A percentile compares a stretch with the other conserved stretches of the same genome.
phyloP scores from a whole-genome alignment of 2,329 filamentous ascomycete genomes.

The Aspergillus sp. region DNA sequence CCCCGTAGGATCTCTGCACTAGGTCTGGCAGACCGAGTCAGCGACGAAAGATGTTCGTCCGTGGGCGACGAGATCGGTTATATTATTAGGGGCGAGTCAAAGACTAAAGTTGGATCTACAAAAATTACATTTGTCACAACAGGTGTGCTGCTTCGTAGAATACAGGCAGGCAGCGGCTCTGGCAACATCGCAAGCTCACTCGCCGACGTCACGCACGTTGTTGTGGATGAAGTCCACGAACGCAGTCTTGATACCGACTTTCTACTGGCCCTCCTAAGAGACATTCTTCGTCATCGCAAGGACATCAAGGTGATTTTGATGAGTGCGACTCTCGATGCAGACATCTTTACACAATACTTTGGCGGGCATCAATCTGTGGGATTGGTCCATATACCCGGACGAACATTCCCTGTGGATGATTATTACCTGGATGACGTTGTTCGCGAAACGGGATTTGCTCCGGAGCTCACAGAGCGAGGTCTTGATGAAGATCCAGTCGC shows the following conservation, averaged over 20 bases:
- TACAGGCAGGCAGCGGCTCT: slow-evolving; percentile 85
- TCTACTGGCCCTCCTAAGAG: slow-evolving; percentile 78
- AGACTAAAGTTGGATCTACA: slow-evolving; percentile 66
- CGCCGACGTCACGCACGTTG: slow-evolving; percentile 87
- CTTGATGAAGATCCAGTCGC: slow-evolving; percentile 36
- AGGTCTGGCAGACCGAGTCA: slow-evolving; percentile 89
- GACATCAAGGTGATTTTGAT: slow-evolving; percentile 91
- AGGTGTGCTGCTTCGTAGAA: slow-evolving; percentile 81
- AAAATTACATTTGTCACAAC: slow-evolving; percentile 96
- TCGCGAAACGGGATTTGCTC: slow-evolving; percentile 71
- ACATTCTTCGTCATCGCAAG: slow-evolving; percentile 71
- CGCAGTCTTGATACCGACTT: slow-evolving; percentile 94
- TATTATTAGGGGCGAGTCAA: slow-evolving; percentile 86
- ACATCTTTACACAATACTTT: slow-evolving; percentile 84
- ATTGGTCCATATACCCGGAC: slow-evolving; percentile 79
- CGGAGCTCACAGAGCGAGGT: slow-evolving; percentile 31
- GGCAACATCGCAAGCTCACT: slow-evolving; percentile 80
- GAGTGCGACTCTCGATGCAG: slow-evolving; percentile 92
- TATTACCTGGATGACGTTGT: slow-evolving; percentile 88
- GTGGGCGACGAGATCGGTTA: slow-evolving; percentile 91
- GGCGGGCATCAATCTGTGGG: slow-evolving; percentile 69
- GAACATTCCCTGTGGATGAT: slow-evolving; percentile 87
- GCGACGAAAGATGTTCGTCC: slow-evolving; percentile 78
- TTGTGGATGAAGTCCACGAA: slow-evolving; percentile 97
- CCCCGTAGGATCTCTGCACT: slow-evolving; percentile 92